These are phyloP conservation scores for Ceratobasidium sp. DNA, from an alignment of 1,284 basidiomycete genomes.

Conservation along the genomic window DNA sequence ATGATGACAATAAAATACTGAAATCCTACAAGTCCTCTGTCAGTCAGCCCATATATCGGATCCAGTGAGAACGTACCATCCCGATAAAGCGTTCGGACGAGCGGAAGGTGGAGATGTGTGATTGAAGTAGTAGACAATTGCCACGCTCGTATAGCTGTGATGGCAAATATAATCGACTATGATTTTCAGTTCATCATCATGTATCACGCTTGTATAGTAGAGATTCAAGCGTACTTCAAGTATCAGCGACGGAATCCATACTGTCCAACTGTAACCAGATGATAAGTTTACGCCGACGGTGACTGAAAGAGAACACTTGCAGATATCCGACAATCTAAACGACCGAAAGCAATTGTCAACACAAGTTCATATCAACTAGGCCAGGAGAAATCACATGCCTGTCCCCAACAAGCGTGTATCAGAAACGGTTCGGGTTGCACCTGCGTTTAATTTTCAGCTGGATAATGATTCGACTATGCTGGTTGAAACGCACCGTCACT, in stretches of 20 bases:
- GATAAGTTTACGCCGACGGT: background rate
- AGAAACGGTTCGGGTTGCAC: constrained; percentile 16
- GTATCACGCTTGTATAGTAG: too few relatives aligned
- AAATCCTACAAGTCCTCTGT: constrained; percentile 12
- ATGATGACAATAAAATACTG: constrained; percentile 41
- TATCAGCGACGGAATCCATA: constrained; percentile 31
- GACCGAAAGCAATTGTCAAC: background rate
- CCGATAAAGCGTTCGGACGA: constrained; percentile 30
- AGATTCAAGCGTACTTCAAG: constrained; percentile 11
- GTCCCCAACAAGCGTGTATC: constrained; percentile 33
- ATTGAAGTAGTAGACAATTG: background rate
- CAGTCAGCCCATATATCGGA: background rate
- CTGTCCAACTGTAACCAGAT: constrained; percentile 1
- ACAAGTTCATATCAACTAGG: background rate
- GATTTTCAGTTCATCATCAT: background rate
- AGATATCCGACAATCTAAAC: constrained; percentile 17
- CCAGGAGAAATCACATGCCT: background rate
- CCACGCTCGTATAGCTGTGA: constrained; percentile 39
- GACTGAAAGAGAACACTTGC: background rate
- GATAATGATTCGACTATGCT: background rate
- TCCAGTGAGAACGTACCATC: constrained; percentile 10
- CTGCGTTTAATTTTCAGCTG: background rate
- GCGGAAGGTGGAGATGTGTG: background rate
- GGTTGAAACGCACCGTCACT: background rate
- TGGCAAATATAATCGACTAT: constrained; percentile 17